Conservation (phyloP, 2,329 filamentous ascomycete species). For the Botrytis porri region DNA sequence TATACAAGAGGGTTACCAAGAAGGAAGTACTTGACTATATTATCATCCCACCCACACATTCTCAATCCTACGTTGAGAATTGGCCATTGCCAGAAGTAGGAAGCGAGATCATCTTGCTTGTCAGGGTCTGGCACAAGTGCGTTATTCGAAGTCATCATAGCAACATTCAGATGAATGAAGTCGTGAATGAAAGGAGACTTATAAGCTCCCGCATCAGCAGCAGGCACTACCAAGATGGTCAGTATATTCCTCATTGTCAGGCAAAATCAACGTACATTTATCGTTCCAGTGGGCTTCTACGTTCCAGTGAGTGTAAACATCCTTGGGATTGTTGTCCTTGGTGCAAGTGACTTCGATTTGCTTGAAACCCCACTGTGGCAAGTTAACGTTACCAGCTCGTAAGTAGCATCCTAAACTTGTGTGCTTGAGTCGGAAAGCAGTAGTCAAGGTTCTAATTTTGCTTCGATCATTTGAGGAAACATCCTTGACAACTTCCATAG, state of each 20-base stretch:
- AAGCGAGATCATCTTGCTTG: conserved; percentile 97
- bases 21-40: conserved; percentile 95
- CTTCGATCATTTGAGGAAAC: conserved; percentile 74
- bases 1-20: conserved; percentile 95
- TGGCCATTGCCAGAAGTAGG: conserved; percentile 98
- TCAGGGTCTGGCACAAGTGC: conserved; percentile 95
- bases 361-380: conserved; percentile 99
- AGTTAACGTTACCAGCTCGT: conserved; percentile 89
- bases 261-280: conserved; percentile 62
- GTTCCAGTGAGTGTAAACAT: conserved; percentile 98
- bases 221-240: conserved; percentile 61
- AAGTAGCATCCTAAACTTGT: conserved; percentile 84
- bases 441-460: conserved; percentile 86
- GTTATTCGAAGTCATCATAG: conserved; percentile 99
- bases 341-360: conserved; percentile 97
- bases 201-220: conserved; percentile 85
- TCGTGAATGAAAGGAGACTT: conserved; percentile 97
- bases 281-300: conserved; percentile 94
- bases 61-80: conserved; percentile 91
- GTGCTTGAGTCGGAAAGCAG: conserved; percentile 85
- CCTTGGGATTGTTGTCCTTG: conserved; percentile 87
- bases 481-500: conserved; percentile 86
- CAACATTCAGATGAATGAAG: conserved; percentile 96
- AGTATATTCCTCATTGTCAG: conserved; percentile 30
- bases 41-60: conserved; percentile 98